Evolutionary conservation across 495 filamentous ascomycete species (phyloP), one percentile per base, ranked within the genome.

Genomic region (Halenospora varia): DNA sequence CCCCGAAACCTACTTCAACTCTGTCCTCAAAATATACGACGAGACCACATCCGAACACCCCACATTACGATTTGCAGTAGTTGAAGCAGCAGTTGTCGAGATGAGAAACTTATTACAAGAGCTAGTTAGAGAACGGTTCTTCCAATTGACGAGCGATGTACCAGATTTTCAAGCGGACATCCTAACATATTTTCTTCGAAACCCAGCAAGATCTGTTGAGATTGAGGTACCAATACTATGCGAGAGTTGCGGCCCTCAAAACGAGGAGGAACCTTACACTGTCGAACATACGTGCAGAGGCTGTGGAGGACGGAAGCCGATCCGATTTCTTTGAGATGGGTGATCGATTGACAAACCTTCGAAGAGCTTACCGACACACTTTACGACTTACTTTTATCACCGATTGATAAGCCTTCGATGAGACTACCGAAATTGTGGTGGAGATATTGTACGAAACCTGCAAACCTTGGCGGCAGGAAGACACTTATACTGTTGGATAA

Each of bases 201-300:
- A 51, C 24, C 53, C 47, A 13, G 35, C n/a, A n/a, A 24, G 40
- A 23, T 4, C 40, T 3, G 40, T 53, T 10, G 25, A 54, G 20
- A 26, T 40, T 4, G 25, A 22, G 10, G 25, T 25, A 11, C 51
- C 23, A 24, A 29, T 22, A n/a, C 45, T 63, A 22, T 63, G 61
- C 40, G 53, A 55, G 10, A 48, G 56, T 15, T 63, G 61, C 55
- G 61, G 61, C 15, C 51, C 46, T n/a, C 40, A 15, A 35, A 13
- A 17, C 9, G 51, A 44, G 22, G 46, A 39, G 3, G 60, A 62
- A n/a, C 23, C 13, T 15, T 59, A 63, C 52, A 19, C 35, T 10
- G 26, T 59, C 18, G 25, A 2, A 1, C 46, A 40, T 0, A 20
- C 49, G n/a, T 63, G 61, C 29, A 62, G 51, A 39, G 49, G 48